Conservation (phyloP, 2,329 filamentous ascomycete genomes). For the Talaromyces pinophilus region DNA sequence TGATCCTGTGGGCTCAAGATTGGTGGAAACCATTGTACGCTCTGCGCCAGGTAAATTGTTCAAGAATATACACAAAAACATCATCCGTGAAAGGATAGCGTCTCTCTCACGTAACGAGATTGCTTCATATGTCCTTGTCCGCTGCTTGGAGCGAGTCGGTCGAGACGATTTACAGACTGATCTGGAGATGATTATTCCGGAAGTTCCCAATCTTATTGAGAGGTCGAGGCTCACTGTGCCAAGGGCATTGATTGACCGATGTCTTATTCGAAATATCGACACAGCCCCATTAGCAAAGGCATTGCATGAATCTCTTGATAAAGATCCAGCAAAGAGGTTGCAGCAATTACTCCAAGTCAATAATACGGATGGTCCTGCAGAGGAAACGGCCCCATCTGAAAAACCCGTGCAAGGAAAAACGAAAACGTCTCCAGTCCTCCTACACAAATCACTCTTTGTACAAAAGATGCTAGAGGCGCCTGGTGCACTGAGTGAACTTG, state of each 20-base stretch:
- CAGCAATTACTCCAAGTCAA: constrained; percentile 62
- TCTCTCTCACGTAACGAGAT: constrained; percentile 85
- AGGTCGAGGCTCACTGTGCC: constrained; percentile 77
- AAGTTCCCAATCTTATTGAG: constrained; percentile 71
- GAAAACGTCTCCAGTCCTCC: constrained; percentile 52
- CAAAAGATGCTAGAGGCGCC: constrained; percentile 76
- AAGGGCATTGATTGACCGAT: constrained; percentile 80
- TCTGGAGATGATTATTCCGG: constrained; percentile 69
- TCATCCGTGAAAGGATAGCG: constrained; percentile 77
- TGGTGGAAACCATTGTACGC: constrained; percentile 82
- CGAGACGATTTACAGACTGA: constrained; percentile 81
- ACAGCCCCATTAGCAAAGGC: constrained; percentile 57
- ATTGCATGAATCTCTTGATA: constrained; percentile 60
- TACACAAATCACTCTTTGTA: constrained; percentile 81
- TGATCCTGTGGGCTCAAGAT: constrained; percentile 82
- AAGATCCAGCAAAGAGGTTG: constrained; percentile 54
- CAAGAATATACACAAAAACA: constrained; percentile 78
- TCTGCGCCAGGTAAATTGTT: constrained; percentile 84
- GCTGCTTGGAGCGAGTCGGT: constrained; percentile 77
- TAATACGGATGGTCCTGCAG: constrained; percentile 51
- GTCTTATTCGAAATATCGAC: constrained; percentile 65
- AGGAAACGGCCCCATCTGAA: constrained; percentile 41
- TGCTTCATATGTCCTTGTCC: constrained; percentile 82
- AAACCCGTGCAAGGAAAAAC: constrained; percentile 38
- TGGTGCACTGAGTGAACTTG: constrained; percentile 66